These are phyloP conservation scores for Chlamydomonas incerta DNA, from an alignment of 139 green algal genomes.

Conservation along the genomic window DNA sequence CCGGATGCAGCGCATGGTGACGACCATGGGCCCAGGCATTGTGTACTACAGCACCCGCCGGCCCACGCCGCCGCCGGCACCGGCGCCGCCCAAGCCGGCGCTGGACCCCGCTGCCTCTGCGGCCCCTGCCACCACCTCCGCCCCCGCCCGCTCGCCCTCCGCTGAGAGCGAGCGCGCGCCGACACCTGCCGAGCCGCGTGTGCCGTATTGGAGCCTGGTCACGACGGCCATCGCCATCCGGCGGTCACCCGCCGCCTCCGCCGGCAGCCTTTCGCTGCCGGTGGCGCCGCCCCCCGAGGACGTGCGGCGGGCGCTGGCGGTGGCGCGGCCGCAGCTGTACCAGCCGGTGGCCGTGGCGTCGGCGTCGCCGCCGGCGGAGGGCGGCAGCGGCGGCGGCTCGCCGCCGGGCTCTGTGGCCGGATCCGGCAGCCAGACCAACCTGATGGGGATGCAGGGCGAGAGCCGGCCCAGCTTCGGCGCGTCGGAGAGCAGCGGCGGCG, in stretches of 20 bases:
- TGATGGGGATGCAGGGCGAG: too few species aligned
- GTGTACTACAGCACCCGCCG: slow-evolving; percentile 34
- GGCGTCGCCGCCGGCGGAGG: too few species aligned
- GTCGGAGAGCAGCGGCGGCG: too few species aligned
- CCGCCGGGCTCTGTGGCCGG: too few species aligned
- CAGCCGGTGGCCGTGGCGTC: background rate
- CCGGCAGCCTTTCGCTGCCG: too few species aligned
- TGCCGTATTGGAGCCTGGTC: slow-evolving; percentile 11
- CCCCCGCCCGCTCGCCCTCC: background rate
- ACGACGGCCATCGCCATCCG: background rate
- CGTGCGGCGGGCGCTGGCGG: too few species aligned
- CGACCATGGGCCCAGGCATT: slow-evolving; percentile 1
- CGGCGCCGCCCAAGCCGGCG: background rate
- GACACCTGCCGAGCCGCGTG: background rate
- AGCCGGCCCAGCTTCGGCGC: too few species aligned
- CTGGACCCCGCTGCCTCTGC: background rate
- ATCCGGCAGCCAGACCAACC: too few species aligned
- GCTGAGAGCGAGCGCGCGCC: background rate
- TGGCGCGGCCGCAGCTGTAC: background rate
- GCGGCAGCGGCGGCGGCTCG: too few species aligned
- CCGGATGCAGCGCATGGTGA: background rate
- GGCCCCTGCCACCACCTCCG: too few species aligned
- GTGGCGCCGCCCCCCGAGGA: too few species aligned
- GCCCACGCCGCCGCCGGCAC: background rate
- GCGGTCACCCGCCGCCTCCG: background rate